Base-by-base conservation (phyloP, 306 rosid species). In the Gynostemma pentaphyllum region DNA sequence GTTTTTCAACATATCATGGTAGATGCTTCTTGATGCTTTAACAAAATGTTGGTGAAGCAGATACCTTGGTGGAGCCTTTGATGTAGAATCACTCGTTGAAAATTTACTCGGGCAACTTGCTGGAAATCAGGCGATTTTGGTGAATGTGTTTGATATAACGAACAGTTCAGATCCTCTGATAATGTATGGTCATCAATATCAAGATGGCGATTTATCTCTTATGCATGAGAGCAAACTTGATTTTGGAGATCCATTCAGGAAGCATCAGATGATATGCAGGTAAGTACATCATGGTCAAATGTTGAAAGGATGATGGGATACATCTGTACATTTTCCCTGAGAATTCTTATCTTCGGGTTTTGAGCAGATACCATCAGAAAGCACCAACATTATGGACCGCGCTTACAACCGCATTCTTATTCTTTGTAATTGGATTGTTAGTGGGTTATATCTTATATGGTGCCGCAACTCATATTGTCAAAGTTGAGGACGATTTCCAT, bases 21-120 rank as follows among this genome's bases (percentile, higher is more conserved):
- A 21, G 32, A 60, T 60, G 29, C 45, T 5, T 57, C 45, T 57
- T 57, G 45, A 18, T 34, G 45, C 18, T 9, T 37, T 39, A 4
- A 13, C 22, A 60, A 60, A 34, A 9, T 39, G 3, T 7, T 60
- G 28, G 66, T 71, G 37, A 64, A 62, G 68, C 88, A 92, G 98
- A 61, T 92, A 82, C 72, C 81, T 92, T 45, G 99, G 99, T 62
- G 99, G 99, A 64, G 84, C 99, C 74, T 92, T 92, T 81, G 99
- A 92, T 64, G 88, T 92, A 39, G 96, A 92, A 78, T 82, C 96
- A 65, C 96, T 92, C 2, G 99, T 92, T 78, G 99, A 92, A 79
- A 88, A 88, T 83, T 84, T 92, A 62, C 99, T 92, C 2, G 90
- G 99, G 66, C 99, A 92, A 75, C 96, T 92, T 68, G 96, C 96